Percentiles rank a stretch among this genome's conserved stretches.
Evolutionary conservation across 2,329 filamentous ascomycete species (phyloP).

Genomic region (Diaporthe citri): DNA sequence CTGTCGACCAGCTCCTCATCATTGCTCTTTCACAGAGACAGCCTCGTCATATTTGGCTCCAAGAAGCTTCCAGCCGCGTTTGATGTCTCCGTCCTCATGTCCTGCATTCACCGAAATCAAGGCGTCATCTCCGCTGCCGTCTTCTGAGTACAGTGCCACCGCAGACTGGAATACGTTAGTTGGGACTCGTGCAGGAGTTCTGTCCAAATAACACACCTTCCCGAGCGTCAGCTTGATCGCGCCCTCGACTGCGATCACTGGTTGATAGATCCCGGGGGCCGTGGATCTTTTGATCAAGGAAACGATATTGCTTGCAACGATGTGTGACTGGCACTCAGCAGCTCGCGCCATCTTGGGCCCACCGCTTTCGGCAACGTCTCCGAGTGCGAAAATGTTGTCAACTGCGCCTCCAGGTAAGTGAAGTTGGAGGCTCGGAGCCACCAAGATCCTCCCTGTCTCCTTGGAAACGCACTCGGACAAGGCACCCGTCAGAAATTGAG

Average conservation of each 20-base stretch:
- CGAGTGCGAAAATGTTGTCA: slow-evolving; percentile 71
- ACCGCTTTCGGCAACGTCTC: slow-evolving; percentile 70
- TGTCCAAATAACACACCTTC: slow-evolving; percentile 51
- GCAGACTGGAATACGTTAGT: neutral
- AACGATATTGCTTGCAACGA: slow-evolving; percentile 68
- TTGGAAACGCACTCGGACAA: slow-evolving; percentile 58
- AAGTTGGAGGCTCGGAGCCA: slow-evolving; percentile 70
- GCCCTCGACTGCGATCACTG: slow-evolving; percentile 59
- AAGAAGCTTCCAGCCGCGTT: slow-evolving; percentile 1
- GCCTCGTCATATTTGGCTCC: slow-evolving; percentile 24
- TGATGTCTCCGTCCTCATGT: slow-evolving; percentile 18
- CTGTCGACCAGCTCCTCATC: neutral
- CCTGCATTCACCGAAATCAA: neutral
- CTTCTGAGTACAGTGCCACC: neutral
- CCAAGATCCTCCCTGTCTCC: slow-evolving; percentile 61
- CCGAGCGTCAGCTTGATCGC: slow-evolving; percentile 68
- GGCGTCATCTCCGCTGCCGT: slow-evolving; percentile 1
- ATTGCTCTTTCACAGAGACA: neutral
- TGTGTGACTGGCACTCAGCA: slow-evolving; percentile 64
- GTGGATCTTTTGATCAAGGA: slow-evolving; percentile 56
- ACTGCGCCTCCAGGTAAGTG: slow-evolving; percentile 53
- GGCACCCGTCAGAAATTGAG: slow-evolving; percentile 58
- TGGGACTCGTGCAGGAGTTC: slow-evolving; percentile 35
- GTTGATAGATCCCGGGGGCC: slow-evolving; percentile 55
- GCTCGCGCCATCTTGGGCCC: slow-evolving; percentile 67